Conservation (phyloP, 2,329 filamentous ascomycete genomes). For the Stemphylium beticola region DNA sequence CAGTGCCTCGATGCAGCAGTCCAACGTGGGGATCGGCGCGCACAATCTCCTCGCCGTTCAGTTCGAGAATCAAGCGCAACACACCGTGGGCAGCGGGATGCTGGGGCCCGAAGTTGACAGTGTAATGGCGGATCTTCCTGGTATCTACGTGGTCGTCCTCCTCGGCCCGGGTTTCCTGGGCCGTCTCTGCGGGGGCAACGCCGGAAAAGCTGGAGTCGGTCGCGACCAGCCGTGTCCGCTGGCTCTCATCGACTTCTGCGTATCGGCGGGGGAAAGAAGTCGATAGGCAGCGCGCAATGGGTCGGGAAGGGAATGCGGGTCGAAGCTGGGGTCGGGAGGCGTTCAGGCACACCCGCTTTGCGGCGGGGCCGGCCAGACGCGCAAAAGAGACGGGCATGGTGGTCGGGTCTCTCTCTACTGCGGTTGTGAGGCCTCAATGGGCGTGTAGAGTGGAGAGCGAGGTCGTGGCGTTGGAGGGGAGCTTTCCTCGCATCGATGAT, state of each 20-base stretch:
- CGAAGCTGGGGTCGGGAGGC: constrained; percentile 57
- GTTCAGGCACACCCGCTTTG: constrained; percentile 68
- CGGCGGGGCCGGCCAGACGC: constrained; percentile 74
- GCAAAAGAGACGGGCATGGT: constrained; percentile 74
- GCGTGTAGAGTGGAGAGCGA: constrained; percentile 39
- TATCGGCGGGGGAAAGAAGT: constrained; percentile 68
- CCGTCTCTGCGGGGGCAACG: constrained; percentile 52
- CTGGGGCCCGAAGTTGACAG: constrained; percentile 98
- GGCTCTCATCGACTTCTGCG: constrained; percentile 59
- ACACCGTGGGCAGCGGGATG: constrained; percentile 98
- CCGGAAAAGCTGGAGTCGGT: constrained; percentile 69
- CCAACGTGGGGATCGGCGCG: constrained; percentile 97
- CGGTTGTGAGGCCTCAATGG: constrained; percentile 45
- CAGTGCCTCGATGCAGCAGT: constrained; percentile 92
- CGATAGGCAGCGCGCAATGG: constrained; percentile 68
- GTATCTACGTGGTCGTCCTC: constrained; percentile 57
- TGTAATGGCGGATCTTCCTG: constrained; percentile 97
- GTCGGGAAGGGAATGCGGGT: constrained; percentile 47
- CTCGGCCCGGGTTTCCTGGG: constrained; percentile 53
- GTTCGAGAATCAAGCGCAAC: constrained; percentile 93
- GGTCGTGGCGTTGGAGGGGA: constrained; percentile 44
- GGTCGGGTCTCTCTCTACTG: constrained; percentile 37
- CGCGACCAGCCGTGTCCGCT: constrained; percentile 67
- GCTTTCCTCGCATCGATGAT: constrained; percentile 36
- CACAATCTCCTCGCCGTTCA: constrained; percentile 97